Conservation (phyloP, 257 asterid species). For the Petunia axillaris region DNA sequence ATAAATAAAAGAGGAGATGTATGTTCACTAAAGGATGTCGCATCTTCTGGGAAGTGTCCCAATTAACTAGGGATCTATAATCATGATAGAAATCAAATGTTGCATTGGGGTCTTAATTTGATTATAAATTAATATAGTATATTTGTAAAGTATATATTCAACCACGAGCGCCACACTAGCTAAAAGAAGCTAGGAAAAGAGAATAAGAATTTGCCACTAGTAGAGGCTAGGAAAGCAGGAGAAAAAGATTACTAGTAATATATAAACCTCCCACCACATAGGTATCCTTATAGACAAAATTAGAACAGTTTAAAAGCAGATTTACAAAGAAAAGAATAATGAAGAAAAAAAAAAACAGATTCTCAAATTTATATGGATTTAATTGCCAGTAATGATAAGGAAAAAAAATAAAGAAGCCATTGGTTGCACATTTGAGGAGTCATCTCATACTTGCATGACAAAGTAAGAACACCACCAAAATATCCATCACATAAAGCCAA, state of each 20-base stretch:
- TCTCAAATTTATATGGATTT: not conserved
- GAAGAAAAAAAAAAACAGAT: conserved; percentile 5
- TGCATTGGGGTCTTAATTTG: conserved; percentile 7
- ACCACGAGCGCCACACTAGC: conserved; percentile 10
- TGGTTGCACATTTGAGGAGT: not conserved
- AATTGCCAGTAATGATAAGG: not conserved
- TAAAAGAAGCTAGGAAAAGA: not conserved
- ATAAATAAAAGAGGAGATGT: conserved; percentile 4
- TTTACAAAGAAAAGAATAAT: not conserved
- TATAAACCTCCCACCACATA: not conserved
- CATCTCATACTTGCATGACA: not conserved
- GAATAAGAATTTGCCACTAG: not conserved
- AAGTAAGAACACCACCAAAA: not conserved
- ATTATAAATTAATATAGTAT: conserved; percentile 12
- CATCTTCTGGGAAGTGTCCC: not conserved
- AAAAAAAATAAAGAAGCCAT: not conserved
- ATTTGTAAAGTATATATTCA: conserved; percentile 21
- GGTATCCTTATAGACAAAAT: not conserved
- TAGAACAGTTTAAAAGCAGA: conserved; percentile 10
- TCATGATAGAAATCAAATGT: not conserved
- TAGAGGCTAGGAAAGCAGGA: not conserved
- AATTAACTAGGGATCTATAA: too few species aligned
- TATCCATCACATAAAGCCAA: not conserved
- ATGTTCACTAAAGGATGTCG: conserved; percentile 16
- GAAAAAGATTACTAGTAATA: not conserved